Evolutionary conservation across 805 yeast genomes (phyloP).

Genomic region (Yarrowia sp.): DNA sequence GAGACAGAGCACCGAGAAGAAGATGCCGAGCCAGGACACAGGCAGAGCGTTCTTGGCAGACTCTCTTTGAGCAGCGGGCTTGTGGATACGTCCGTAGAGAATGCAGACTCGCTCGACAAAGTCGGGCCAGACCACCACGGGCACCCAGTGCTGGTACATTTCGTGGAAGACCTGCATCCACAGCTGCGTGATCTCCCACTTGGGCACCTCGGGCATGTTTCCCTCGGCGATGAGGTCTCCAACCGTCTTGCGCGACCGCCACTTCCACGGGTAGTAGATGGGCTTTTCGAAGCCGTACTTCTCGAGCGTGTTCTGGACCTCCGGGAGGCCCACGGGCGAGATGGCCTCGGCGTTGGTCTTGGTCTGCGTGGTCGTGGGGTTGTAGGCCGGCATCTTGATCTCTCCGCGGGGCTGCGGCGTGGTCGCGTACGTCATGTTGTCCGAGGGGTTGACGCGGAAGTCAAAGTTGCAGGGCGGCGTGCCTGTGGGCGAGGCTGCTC

Average conservation of each 20-base stretch:
- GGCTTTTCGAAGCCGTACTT: slow-evolving; percentile 12
- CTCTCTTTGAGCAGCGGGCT: slow-evolving; percentile 1
- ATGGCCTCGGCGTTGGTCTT: slow-evolving; percentile 22
- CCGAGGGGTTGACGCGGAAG: slow-evolving; percentile 14
- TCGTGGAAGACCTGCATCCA: slow-evolving; percentile 31
- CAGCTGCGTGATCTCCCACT: slow-evolving; percentile 28
- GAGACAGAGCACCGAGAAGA: slow-evolving; percentile 34
- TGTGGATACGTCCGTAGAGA: slow-evolving; percentile 28
- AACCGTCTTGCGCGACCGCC: slow-evolving; percentile 5
- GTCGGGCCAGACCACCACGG: slow-evolving; percentile 34
- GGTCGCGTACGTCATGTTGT: slow-evolving; percentile 14
- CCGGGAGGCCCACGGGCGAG: background rate
- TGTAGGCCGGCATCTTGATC: slow-evolving; percentile 9
- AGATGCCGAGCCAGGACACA: slow-evolving; percentile 31
- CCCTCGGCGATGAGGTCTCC: slow-evolving; percentile 17
- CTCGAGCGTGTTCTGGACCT: background rate
- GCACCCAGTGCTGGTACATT: slow-evolving; percentile 35
- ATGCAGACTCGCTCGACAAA: slow-evolving; percentile 29
- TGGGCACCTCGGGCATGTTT: slow-evolving; percentile 29
- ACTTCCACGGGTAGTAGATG: slow-evolving; percentile 28
- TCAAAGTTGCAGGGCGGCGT: slow-evolving; percentile 6
- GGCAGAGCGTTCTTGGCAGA: slow-evolving; percentile 11
- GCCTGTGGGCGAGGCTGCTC: background rate
- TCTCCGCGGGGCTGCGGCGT: background rate
- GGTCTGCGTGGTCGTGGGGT: background rate